Evolutionary conservation across 1,284 basidiomycete species (phyloP), one percentile per base, ranked within the genome.

Genomic region (Moesziomyces sp.): DNA sequence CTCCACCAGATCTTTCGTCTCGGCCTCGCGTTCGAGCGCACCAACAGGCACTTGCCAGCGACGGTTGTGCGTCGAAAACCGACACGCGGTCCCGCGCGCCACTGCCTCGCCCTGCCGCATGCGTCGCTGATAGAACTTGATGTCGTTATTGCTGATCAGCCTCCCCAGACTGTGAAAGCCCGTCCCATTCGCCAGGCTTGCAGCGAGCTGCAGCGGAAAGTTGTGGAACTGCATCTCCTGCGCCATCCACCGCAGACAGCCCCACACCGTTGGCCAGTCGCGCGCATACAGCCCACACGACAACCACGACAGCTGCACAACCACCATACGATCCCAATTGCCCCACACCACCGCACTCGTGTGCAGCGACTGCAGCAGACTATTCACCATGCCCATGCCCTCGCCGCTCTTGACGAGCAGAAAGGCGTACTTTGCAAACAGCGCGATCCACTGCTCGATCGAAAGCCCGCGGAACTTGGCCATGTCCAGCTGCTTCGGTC

Each of bases 351-450:
- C 76, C 24, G 75, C 76, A 11, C 77, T 74, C 1, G 87, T 89
- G 64, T 92, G 89, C 23, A 94, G 83, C 73, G 91, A 91, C n/a
- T 92, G 88, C 8, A 74, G 87, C 86, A 85, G 91, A 88, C 93
- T 91, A 9, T 92, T 88, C 61, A 74, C 55, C 10, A 74, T 64
- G 10, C 91, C 88, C 5, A 87, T 86, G 13, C 86, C 83, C 72
- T 88, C 88, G 19, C 89, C 87, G 46, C 88, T 86, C 28, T 86
- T 85, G 71, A 93, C 92, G 40, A 94, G 86, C 8, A 92, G 86
- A 82, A 96, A 93, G 57, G 90, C 89, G 82, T 97, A 97, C 93
- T 97, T 74, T 11, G 65, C 52, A 76, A 94, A 90, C 21, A 97
- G 82, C 4, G 87, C 86, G 51, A 96, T 84, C 96, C 96, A 98